Evolutionary conservation across 495 filamentous ascomycete species (phyloP).

Genomic region (Platismatia glauca): DNA sequence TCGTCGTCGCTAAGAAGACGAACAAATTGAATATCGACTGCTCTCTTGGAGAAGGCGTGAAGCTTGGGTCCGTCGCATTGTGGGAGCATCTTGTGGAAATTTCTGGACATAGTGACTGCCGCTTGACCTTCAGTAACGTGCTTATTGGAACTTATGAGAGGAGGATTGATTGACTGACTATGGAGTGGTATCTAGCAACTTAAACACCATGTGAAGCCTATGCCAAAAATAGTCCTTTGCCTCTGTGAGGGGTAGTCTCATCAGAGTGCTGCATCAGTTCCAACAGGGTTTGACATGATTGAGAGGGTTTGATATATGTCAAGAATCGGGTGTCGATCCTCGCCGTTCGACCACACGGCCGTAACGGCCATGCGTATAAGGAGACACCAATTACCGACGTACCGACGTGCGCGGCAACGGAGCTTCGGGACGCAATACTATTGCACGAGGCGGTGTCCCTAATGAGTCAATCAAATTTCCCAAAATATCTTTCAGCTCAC

Average conservation of each 20-base stretch:
- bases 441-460: not conserved
- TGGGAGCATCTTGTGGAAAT: constrained; percentile 1
- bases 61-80: constrained; percentile 12
- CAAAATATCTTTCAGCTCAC: not conserved
- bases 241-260: too few species aligned
- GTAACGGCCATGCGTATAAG: not conserved
- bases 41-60: constrained; percentile 2
- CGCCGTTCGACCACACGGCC: not conserved
- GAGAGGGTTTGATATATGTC: not conserved
- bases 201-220: too few species aligned
- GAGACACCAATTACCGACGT: not conserved
- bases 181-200: too few species aligned
- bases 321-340: not conserved
- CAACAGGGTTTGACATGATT: not conserved
- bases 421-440: not conserved
- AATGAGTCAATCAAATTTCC: not conserved
- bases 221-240: too few species aligned
- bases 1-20: constrained; percentile 9
- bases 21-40: constrained; percentile 3
- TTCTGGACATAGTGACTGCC: not conserved
- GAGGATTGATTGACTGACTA: too few species aligned
- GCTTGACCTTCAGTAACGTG: not conserved
- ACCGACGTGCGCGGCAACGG: not conserved
- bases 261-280: too few species aligned
- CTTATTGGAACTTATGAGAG: too few species aligned